Conservation (phyloP, 2,329 filamentous ascomycete species). For the Ophiocordyceps camponoti-leonardi region DNA sequence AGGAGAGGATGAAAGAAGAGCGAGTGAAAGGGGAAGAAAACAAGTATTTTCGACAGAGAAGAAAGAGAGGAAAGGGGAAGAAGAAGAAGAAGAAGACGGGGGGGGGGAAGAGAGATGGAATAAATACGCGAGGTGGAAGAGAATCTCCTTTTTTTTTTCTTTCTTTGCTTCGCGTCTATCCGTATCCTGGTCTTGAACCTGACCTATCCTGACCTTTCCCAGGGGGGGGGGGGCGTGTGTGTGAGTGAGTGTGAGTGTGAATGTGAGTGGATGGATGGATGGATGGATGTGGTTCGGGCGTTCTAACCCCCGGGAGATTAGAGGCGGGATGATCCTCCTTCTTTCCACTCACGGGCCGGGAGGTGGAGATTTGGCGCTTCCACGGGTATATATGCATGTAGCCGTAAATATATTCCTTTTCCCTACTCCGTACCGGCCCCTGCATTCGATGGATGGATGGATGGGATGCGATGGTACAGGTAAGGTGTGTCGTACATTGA, state of each 20-base stretch:
- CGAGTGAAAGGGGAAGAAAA: too few species aligned
- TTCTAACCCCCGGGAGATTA: neutral
- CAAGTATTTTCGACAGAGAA: constrained; percentile 28
- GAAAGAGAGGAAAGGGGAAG: constrained; percentile 9
- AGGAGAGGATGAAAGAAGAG: constrained; percentile 21
- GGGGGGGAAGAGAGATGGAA: neutral
- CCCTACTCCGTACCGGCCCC: too few species aligned
- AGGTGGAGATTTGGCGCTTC: constrained; percentile 1
- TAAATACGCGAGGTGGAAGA: too few species aligned
- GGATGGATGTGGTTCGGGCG: neutral
- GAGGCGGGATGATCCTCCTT: neutral
- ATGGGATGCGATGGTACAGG: neutral
- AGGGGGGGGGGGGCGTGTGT: too few species aligned
- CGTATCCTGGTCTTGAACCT: too few species aligned
- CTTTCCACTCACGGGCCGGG: neutral
- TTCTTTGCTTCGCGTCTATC: neutral
- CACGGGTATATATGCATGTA: too few species aligned
- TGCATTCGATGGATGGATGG: neutral
- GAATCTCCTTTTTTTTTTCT: neutral
- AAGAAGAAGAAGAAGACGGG: too few species aligned
- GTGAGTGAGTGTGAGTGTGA: too few species aligned
- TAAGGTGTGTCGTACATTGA: neutral
- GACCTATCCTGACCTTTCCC: too few species aligned
- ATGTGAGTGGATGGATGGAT: too few species aligned
- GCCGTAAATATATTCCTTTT: too few species aligned